Evolutionary conservation across 352 stramenopile genomes (phyloP).

Genomic region (Globisporangium echinulatum): DNA sequence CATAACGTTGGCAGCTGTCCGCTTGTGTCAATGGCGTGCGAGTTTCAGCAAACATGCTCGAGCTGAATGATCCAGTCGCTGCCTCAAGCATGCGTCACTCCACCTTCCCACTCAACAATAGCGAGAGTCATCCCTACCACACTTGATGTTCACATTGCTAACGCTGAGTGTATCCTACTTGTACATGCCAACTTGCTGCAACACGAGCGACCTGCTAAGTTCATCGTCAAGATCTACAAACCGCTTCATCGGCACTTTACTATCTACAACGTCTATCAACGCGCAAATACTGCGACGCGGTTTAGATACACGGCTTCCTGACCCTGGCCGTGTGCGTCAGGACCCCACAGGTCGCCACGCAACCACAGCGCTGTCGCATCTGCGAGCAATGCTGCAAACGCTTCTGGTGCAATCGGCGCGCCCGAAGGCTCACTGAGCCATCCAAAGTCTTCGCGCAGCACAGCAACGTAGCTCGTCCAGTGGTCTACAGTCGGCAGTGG

Average conservation of each 20-base stretch:
- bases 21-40: too few relatives aligned
- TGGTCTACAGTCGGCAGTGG: conserved; percentile 25
- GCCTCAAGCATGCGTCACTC: too few relatives aligned
- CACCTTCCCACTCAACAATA: too few relatives aligned
- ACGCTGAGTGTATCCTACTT: too few relatives aligned
- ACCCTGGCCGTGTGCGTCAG: conserved; percentile 28
- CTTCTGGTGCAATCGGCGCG: conserved; percentile 11
- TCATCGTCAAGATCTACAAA: neutral
- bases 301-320: conserved; percentile 77
- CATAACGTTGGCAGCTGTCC: too few relatives aligned
- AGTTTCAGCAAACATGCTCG: too few relatives aligned
- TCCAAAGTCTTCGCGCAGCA: conserved; percentile 71
- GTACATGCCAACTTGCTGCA: too few relatives aligned
- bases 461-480: conserved; percentile 59
- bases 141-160: too few relatives aligned
- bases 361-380: conserved; percentile 42
- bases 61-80: too few relatives aligned
- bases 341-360: conserved; percentile 61
- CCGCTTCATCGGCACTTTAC: too few relatives aligned
- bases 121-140: too few relatives aligned
- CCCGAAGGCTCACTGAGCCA: conserved; percentile 60
- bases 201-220: too few relatives aligned
- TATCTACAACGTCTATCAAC: neutral
- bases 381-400: conserved; percentile 30
- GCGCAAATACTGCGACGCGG: conserved; percentile 38